Evolutionary conservation across 2,329 filamentous ascomycete genomes (phyloP), one percentile per base, ranked within the genome.

Genomic region (Cephalotrichum gorgonifer): DNA sequence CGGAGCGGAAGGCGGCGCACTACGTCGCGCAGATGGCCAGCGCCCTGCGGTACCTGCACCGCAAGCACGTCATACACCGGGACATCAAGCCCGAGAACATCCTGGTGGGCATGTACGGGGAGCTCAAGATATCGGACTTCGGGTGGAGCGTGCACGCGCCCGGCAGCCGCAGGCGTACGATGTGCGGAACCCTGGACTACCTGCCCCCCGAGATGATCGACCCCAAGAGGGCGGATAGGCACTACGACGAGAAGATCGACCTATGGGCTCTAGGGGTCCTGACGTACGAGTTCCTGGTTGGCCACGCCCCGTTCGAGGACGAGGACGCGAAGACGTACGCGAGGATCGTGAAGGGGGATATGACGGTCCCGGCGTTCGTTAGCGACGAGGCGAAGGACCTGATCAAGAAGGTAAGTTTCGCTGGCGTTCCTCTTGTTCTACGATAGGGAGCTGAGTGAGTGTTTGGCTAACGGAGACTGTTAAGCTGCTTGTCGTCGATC

Each of bases 21-120:
- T 94, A 91, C 63, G 81, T 91, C 55, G 87, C 87, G 4, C 88
- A 94, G 67, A 91, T 93, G 85, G 86, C 86, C 15, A 83, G 84
- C 35, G 88, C 89, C 1, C 71, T 95, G 56, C 82, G 82, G 55
- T 94, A 94, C 60, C 75, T 94, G 43, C 88, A 94, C 71, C 86
- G 86, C 64, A 94, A 94, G 70, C 86, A 94, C 64, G 84, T 95
- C 57, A 93, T 93, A 72, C 87, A 94, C 64, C 78, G 88, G 52
- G 88, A 94, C 59, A 94, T 94, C 70, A 94, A 93, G 70, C 86
- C 54, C 11, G 55, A 56, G 28, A 56, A 57, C 28, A 57, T 57
- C 17, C 42, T 50, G 14, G 38, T 57, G 9, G 53, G 53, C 15
- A 49, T 57, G 12, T 39, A 54, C 45, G 53, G 50, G 1, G 49